These are phyloP conservation scores for Saccharomycopsis sp. DNA, from an alignment of 805 yeast species.

Conservation along the genomic window DNA sequence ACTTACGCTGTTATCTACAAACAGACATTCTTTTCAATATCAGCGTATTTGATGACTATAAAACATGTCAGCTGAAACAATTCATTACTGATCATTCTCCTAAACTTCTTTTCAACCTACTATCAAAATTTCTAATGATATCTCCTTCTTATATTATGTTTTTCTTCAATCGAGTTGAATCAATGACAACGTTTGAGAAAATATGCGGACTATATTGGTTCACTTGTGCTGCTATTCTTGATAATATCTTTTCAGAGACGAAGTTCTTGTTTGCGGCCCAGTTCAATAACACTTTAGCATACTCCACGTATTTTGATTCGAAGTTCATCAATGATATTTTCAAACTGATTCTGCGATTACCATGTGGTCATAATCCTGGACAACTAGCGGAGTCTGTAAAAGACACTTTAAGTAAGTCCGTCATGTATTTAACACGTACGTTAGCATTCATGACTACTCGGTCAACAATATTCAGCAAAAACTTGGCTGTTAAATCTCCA, in stretches of 20 bases:
- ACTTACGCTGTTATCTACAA: slow-evolving; percentile 4
- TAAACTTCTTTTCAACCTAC: neutral
- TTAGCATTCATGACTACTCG: slow-evolving; percentile 15
- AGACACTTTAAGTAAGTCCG: slow-evolving; percentile 4
- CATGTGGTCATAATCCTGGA: neutral
- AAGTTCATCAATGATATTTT: slow-evolving; percentile 9
- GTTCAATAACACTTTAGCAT: slow-evolving; percentile 13
- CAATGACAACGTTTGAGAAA: slow-evolving; percentile 9
- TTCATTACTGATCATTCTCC: slow-evolving; percentile 10
- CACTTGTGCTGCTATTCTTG: slow-evolving; percentile 11
- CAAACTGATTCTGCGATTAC: neutral
- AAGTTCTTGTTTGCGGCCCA: slow-evolving; percentile 13
- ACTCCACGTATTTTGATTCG: slow-evolving; percentile 9
- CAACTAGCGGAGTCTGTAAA: neutral
- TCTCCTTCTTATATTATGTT: slow-evolving; percentile 8
- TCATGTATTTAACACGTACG: slow-evolving; percentile 12
- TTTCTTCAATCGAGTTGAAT: slow-evolving; percentile 4
- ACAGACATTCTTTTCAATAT: slow-evolving; percentile 9
- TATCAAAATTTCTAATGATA: slow-evolving; percentile 8
- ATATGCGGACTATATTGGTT: slow-evolving; percentile 17
- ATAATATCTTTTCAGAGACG: slow-evolving; percentile 17
- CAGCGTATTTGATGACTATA: slow-evolving; percentile 1
- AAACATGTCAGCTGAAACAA: neutral
- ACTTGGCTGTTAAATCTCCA: slow-evolving; percentile 1
- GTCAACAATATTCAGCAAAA: slow-evolving; percentile 6